These are phyloP conservation scores for Podila clonocystis DNA, from an alignment of 192 early-diverging fungal genomes.

Conservation along the genomic window DNA sequence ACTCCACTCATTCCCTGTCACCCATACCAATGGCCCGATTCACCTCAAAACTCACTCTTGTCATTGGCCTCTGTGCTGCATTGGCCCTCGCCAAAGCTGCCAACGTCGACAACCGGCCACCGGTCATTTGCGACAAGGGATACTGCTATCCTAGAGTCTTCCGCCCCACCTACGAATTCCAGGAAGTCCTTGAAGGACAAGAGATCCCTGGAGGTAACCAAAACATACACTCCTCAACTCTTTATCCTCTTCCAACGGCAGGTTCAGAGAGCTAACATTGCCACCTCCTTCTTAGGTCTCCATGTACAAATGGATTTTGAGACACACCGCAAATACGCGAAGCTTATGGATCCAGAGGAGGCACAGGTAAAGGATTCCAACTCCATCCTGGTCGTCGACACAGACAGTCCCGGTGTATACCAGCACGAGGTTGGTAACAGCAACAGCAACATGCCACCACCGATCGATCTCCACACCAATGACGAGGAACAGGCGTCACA, in stretches of 20 bases:
- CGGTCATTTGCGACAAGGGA: conserved; percentile 46
- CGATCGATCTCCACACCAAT: conserved; percentile 12
- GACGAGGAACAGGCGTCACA: conserved; percentile 11
- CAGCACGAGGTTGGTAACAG: conserved; percentile 19
- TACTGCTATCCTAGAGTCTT: conserved; percentile 70
- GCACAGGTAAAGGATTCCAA: conserved; percentile 8
- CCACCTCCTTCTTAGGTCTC: conserved; percentile 51
- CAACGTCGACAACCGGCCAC: conserved; percentile 15
- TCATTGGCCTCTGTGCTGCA: conserved; percentile 42
- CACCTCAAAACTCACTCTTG: conserved; percentile 35
- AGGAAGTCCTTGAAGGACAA: conserved; percentile 66
- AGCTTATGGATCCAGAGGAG: conserved; percentile 57
- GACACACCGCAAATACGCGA: conserved; percentile 65
- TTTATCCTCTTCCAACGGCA: neutral
- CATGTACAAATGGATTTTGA: conserved; percentile 72
- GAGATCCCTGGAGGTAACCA: conserved; percentile 61
- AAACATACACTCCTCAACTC: neutral
- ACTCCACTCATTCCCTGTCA: neutral
- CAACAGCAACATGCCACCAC: conserved; percentile 15
- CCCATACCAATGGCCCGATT: conserved; percentile 14
- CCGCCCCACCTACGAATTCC: conserved; percentile 66
- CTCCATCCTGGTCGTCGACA: conserved; percentile 46
- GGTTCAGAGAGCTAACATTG: neutral
- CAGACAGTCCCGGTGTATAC: conserved; percentile 32
- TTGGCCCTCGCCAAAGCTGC: conserved; percentile 31